Percentiles rank a stretch among this genome's conserved stretches.
These are phyloP conservation scores for Mycotypha africana DNA, from an alignment of 371 early-diverging fungal genomes.

Conservation along the genomic window DNA sequence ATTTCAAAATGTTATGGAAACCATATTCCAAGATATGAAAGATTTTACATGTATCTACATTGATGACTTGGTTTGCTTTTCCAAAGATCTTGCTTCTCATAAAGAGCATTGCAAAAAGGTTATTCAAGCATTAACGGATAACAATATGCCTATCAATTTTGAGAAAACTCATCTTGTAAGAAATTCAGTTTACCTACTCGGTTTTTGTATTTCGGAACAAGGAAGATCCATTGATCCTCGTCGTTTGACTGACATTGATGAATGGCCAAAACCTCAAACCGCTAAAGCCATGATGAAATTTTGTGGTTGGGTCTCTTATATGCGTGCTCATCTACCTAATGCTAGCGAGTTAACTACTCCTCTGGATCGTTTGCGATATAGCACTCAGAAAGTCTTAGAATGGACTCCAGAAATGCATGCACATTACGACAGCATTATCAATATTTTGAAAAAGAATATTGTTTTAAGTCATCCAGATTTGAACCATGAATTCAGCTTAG, in stretches of 20 bases:
- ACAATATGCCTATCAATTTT: too few relatives aligned
- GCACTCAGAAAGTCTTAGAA: background rate
- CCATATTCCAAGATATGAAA: too few relatives aligned
- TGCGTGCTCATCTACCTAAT: constrained; percentile 11
- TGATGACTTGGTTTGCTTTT: too few relatives aligned
- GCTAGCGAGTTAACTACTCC: constrained; percentile 13
- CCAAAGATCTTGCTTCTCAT: too few relatives aligned
- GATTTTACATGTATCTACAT: too few relatives aligned
- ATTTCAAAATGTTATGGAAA: too few relatives aligned
- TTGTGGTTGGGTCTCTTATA: constrained; percentile 19
- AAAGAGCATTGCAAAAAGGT: too few relatives aligned
- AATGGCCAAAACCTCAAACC: constrained; percentile 1
- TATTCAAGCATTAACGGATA: too few relatives aligned
- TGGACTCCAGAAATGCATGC: constrained; percentile 7
- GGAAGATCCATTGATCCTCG: too few relatives aligned
- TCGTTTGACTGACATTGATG: constrained; percentile 7
- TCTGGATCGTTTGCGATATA: constrained; percentile 13
- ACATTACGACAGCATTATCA: constrained; percentile 6
- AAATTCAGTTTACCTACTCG: too few relatives aligned
- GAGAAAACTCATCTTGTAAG: too few relatives aligned
- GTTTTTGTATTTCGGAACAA: too few relatives aligned
- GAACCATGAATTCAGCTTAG: constrained; percentile 18
- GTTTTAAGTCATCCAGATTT: constrained; percentile 17
- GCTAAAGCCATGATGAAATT: constrained; percentile 8
- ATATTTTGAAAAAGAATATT: background rate